phyloP scores from a whole-genome alignment of 371 early-diverging fungal species.

The Saksenaea vasiformis region DNA sequence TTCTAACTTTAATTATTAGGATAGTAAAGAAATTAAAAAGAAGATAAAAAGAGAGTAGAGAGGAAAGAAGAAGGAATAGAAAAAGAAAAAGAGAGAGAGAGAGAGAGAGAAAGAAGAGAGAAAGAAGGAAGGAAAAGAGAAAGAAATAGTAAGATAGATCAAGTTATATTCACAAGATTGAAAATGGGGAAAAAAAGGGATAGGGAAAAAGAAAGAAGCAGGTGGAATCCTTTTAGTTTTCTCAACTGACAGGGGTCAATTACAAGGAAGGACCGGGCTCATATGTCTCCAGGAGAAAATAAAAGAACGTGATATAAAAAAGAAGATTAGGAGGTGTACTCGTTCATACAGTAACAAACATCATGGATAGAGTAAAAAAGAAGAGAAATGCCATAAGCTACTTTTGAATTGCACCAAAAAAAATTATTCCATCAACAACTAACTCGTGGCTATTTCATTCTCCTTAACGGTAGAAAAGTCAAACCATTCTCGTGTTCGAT shows the following conservation, averaged over 20 bases:
- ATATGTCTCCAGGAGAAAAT: neutral
- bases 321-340: neutral
- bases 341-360: constrained; percentile 6
- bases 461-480: constrained; percentile 1
- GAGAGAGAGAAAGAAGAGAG: constrained; percentile 8
- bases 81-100: neutral
- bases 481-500: constrained; percentile 42
- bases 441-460: constrained; percentile 5
- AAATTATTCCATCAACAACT: neutral
- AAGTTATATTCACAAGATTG: constrained; percentile 2
- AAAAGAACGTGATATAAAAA: constrained; percentile 2
- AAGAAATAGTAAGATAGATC: constrained; percentile 12
- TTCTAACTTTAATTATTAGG: constrained; percentile 15
- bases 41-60: constrained; percentile 5
- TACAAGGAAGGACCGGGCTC: constrained; percentile 4
- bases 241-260: constrained; percentile 6
- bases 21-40: constrained; percentile 6
- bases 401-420: constrained; percentile 1
- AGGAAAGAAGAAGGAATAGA: constrained; percentile 5
- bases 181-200: constrained; percentile 2
- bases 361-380: constrained; percentile 4
- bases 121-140: constrained; percentile 11
- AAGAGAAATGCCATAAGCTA: constrained; percentile 1
- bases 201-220: neutral
- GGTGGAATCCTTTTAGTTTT: constrained; percentile 3